Base-by-base conservation (phyloP, 106 monocot genomes). In the Agapanthus africanus region DNA sequence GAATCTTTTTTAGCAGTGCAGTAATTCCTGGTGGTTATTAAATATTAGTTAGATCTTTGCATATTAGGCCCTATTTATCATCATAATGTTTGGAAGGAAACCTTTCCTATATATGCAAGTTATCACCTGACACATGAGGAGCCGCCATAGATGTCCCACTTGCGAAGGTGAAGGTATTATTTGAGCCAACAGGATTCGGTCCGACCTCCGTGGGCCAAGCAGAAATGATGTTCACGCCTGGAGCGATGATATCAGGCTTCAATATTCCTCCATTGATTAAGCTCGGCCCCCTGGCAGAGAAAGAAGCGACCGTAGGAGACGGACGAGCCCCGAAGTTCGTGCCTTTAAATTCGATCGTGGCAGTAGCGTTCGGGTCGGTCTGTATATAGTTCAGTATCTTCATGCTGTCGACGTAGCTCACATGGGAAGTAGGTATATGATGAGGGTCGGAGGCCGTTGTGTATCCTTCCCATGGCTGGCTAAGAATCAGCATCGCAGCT, bases 111-210 rank as follows among this genome's bases (percentile, higher is more conserved):
- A n/a, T n/a, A n/a, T n/a, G n/a, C n/a, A n/a, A n/a, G 7, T 76
- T 25, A 2, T 79, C 83, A 6, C 66, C 23, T n/a, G n/a, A n/a
- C 8, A 72, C 79, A 52, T 81, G 81, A 0, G 81, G 81, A 61
- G 74, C 65, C 23, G 82, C 39, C 81, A 82, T 82, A 19, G 81
- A 82, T 22, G 81, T 77, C 5, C 81, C 81, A 30, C 71, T 66
- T 13, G 70, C 30, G 72, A 78, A 63, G n/a, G n/a, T n/a, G n/a
- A n/a, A 90, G 71, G 90, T 90, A 78, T 90, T 94, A n/a, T n/a
- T n/a, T n/a, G 72, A 60, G 1, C 44, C 42, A 22, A 42, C 41
- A 25, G 25, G 6, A 13, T 27, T 9, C 6, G 67, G 36, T 26
- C 7, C 65, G 40, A 6, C 3, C 0, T 56, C 67, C 27, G 54